Percentiles rank a stretch among this genome's conserved stretches.
phyloP scores from a whole-genome alignment of 768 basidiomycete genomes.

The Mycena filopes region DNA sequence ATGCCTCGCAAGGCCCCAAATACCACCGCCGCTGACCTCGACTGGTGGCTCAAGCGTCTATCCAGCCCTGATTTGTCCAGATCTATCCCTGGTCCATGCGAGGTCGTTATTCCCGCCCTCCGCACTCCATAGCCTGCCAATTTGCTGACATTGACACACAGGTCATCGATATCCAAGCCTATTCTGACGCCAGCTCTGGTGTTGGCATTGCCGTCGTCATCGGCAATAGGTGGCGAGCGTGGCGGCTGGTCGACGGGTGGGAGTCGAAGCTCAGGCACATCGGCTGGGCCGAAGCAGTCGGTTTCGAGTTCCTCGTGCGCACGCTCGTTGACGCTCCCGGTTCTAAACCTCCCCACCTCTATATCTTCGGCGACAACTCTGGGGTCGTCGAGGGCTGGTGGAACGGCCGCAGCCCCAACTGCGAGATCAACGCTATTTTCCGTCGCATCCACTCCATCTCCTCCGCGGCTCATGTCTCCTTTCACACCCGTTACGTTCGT shows the following conservation, averaged over 20 bases:
- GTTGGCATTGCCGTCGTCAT: conserved; percentile 33
- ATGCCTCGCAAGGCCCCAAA: conserved; percentile 37
- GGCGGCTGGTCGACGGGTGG: conserved; percentile 42
- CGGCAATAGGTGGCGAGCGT: conserved; percentile 32
- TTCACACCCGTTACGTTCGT: conserved; percentile 35
- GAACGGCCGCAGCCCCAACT: conserved; percentile 43
- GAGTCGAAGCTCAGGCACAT: conserved; percentile 47
- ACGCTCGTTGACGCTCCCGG: conserved; percentile 26
- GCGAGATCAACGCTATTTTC: conserved; percentile 41
- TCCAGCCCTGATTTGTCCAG: neutral
- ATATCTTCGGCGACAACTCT: conserved; percentile 39
- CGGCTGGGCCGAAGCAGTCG: conserved; percentile 57
- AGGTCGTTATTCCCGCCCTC: neutral
- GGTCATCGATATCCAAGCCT: conserved; percentile 41
- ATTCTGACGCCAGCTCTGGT: conserved; percentile 41
- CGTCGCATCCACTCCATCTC: conserved; percentile 32
- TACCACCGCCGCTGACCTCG: conserved; percentile 48
- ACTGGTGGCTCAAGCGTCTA: conserved; percentile 44
- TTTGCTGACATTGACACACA: neutral
- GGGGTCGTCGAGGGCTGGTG: conserved; percentile 52
- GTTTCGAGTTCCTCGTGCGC: conserved; percentile 52
- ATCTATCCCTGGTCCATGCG: conserved; percentile 35
- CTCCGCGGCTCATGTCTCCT: neutral
- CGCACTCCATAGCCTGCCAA: neutral
- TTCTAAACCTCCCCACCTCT: conserved; percentile 29